Percentiles rank a stretch among this genome's conserved stretches.
Evolutionary conservation across 169 alveolate genomes (phyloP).

Genomic region (Eimeria maxima): DNA sequence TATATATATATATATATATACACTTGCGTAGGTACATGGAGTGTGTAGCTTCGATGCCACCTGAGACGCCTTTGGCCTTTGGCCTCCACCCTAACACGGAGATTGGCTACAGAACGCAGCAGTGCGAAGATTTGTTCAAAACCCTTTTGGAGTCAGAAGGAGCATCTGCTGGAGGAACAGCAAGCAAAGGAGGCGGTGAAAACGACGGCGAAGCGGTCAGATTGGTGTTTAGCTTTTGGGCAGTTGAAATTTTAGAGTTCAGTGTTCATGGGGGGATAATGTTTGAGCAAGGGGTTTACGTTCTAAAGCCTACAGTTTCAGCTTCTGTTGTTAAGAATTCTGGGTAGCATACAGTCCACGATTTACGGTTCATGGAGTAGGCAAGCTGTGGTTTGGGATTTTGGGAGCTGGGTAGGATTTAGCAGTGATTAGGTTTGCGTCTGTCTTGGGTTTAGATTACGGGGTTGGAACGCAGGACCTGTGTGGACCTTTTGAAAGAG

Average conservation of each 20-base stretch:
- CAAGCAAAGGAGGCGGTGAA: constrained; percentile 11
- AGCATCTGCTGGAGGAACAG: neutral
- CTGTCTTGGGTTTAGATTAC: neutral
- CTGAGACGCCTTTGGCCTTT: constrained; percentile 95
- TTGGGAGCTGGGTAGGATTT: neutral
- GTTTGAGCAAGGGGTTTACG: no score
- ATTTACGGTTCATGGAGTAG: no score
- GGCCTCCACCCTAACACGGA: constrained; percentile 98
- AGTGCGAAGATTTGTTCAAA: constrained; percentile 69
- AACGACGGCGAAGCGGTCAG: constrained; percentile 44
- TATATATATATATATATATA: neutral
- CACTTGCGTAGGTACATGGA: constrained; percentile 87
- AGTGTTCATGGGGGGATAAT: neutral
- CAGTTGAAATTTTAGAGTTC: neutral
- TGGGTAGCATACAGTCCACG: no score
- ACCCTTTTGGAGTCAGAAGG: constrained; percentile 64
- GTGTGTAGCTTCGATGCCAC: constrained; percentile 90
- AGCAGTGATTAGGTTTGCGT: neutral
- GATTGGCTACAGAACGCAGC: constrained; percentile 89
- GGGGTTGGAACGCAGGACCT: neutral
- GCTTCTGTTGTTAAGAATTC: no score
- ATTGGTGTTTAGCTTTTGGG: neutral
- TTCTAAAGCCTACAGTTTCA: no score
- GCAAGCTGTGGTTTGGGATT: no score
- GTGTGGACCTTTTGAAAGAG: no score